Evolutionary conservation across 768 basidiomycete genomes (phyloP).

Genomic region (Zangia roseola): DNA sequence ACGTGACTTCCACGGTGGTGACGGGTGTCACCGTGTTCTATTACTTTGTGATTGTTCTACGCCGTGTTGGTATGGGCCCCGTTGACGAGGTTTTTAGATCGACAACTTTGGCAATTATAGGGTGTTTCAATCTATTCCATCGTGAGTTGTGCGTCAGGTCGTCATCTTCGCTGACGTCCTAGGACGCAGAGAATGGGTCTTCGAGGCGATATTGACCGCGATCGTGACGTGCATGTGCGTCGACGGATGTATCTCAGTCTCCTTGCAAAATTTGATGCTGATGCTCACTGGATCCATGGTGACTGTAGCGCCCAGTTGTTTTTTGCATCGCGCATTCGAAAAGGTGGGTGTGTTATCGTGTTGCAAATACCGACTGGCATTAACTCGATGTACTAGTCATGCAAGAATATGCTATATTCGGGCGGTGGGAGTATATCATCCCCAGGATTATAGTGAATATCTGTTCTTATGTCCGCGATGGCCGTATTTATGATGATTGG

Average conservation of each 20-base stretch:
- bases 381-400: slow-evolving; percentile 3
- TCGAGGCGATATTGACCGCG: background rate
- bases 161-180: background rate
- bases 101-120: background rate
- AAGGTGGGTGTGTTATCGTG: background rate
- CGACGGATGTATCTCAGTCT: background rate
- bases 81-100: background rate
- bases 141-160: background rate
- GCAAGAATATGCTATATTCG: slow-evolving; percentile 1
- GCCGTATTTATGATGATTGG: background rate
- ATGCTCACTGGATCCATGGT: too few species aligned
- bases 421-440: background rate
- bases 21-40: background rate
- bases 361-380: background rate
- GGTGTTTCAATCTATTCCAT: background rate
- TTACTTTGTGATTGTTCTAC: background rate
- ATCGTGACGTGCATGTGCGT: slow-evolving; percentile 2
- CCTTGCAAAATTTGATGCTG: too few species aligned
- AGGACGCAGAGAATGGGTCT: background rate
- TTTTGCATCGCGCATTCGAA: slow-evolving; percentile 4
- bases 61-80: too few species aligned
- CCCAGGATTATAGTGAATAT: slow-evolving; percentile 1
- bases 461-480: background rate
- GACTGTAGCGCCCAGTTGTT: slow-evolving; percentile 1
- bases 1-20: slow-evolving; percentile 3